Evolutionary conservation across 1,139 yeast species (phyloP).

Genomic region (Debaryomyces fabryi): DNA sequence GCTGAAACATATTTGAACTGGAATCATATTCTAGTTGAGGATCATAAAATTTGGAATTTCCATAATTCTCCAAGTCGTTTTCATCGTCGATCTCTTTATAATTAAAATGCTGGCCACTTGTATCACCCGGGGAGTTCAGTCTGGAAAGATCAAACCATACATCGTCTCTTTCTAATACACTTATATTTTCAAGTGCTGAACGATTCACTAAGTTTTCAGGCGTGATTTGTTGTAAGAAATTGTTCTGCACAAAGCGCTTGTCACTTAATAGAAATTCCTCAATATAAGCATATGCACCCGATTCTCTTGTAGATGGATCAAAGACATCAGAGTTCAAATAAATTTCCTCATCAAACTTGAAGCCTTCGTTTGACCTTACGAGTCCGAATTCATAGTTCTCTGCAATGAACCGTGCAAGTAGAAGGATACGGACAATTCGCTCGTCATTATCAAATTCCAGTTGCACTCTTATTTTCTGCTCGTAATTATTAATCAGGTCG

Average conservation of each 20-base stretch:
- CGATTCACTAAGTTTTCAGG: slow-evolving; percentile 25
- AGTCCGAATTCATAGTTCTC: slow-evolving; percentile 59
- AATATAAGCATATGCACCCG: slow-evolving; percentile 30
- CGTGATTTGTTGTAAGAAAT: slow-evolving; percentile 41
- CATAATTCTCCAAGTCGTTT: slow-evolving; percentile 17
- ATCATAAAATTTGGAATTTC: slow-evolving; percentile 21
- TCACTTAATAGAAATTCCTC: slow-evolving; percentile 46
- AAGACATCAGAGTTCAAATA: slow-evolving; percentile 29
- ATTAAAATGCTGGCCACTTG: slow-evolving; percentile 19
- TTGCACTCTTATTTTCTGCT: slow-evolving; percentile 19
- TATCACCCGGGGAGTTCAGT: slow-evolving; percentile 13
- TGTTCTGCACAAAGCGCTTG: slow-evolving; percentile 46
- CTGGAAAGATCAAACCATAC: slow-evolving; percentile 29
- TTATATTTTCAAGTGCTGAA: slow-evolving; percentile 8
- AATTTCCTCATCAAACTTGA: slow-evolving; percentile 40
- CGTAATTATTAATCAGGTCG: slow-evolving; percentile 23
- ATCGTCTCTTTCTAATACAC: slow-evolving; percentile 24
- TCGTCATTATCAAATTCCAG: slow-evolving; percentile 28
- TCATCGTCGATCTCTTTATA: slow-evolving; percentile 16
- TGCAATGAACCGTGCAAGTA: slow-evolving; percentile 53
- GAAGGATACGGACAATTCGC: slow-evolving; percentile 52
- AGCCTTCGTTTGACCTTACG: slow-evolving; percentile 45
- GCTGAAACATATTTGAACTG: slow-evolving; percentile 23
- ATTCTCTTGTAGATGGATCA: slow-evolving; percentile 13
- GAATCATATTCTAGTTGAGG: slow-evolving; percentile 21